Base-by-base conservation (phyloP, 2,329 filamentous ascomycete species). In the Alternaria conjuncta region DNA sequence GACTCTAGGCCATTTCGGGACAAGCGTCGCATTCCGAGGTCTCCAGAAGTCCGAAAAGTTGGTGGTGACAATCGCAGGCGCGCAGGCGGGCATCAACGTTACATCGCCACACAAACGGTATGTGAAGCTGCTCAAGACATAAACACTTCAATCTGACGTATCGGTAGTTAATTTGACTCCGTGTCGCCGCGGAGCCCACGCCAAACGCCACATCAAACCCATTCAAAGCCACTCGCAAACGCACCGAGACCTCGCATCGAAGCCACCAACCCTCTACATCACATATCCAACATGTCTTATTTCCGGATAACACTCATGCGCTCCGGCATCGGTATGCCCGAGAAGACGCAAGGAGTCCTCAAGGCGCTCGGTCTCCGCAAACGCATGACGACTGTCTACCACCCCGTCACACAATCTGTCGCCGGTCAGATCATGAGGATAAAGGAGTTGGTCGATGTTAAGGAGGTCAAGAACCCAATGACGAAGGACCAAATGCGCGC, bases 391-490 rank as follows among this genome's bases (percentile, higher is more conserved):
- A 95, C 92, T 57, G 94, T 97, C 75, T 97, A 96, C 85, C 91
- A 97, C 81, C 92, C 92, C 41, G 93, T 97, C 65, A 87, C 87
- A 65, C 88, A 90, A 45, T 89, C 93, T 71, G 89, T 93, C 66
- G 94, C 94, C 10, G 94, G 94, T 78, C 93, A 96, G 84, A 93
- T 97, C 76, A 91, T 97, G 86, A 91, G 91, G 81, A 93, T 97
- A 73, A 97, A 97, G 85, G 94, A 97, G 83, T 84, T 97, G 67
- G 92, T 97, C 49, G 86, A 88, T 57, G 93, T 97, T 36, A 84
- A 89, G 70, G 94, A 97, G 82, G 93, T 96, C 47, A 88, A 90
- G 32, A 79, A 82, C 65, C 80, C 86, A 30, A 78, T 93, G 81
- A 90, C 85, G 8, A 87, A 88, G 76, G 81, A 82, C 60, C 88